These are phyloP conservation scores for Choiromyces venosus DNA, from an alignment of 495 filamentous ascomycete genomes.

Conservation along the genomic window DNA sequence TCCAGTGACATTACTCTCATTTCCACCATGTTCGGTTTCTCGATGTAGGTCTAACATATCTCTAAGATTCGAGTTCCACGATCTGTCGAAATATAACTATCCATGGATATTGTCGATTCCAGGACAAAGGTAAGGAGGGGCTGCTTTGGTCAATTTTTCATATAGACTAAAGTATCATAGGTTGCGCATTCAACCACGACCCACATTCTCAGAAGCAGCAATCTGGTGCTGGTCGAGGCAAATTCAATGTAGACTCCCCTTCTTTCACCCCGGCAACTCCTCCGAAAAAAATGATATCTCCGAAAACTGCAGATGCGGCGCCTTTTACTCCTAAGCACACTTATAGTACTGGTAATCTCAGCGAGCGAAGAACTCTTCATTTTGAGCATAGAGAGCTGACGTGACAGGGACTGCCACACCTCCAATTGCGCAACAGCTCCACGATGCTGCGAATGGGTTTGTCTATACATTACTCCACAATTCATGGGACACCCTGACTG, in stretches of 20 bases:
- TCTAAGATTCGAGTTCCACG: constrained; percentile 62
- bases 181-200: constrained; percentile 88
- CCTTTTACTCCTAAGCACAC: constrained; percentile 67
- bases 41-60: constrained; percentile 22
- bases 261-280: constrained; percentile 75
- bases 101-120: constrained; percentile 87
- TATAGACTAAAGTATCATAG: constrained; percentile 42
- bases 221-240: constrained; percentile 57
- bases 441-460: constrained; percentile 39
- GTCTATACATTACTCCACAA: neutral
- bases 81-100: constrained; percentile 90
- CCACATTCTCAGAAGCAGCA: constrained; percentile 55
- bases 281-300: constrained; percentile 61
- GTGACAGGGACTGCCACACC: constrained; percentile 44
- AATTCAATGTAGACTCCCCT: constrained; percentile 91
- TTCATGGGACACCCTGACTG: constrained; percentile 2
- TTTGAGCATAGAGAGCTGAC: constrained; percentile 33
- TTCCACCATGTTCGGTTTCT: constrained; percentile 5
- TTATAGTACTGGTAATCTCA: constrained; percentile 34
- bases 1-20: constrained; percentile 1
- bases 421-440: constrained; percentile 38
- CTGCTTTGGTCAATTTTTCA: constrained; percentile 27
- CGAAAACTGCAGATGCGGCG: constrained; percentile 81
- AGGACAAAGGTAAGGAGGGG: constrained; percentile 59
- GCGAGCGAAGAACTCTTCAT: constrained; percentile 21